Evolutionary conservation across 768 basidiomycete genomes (phyloP).

Genomic region (Leccinum broughii): DNA sequence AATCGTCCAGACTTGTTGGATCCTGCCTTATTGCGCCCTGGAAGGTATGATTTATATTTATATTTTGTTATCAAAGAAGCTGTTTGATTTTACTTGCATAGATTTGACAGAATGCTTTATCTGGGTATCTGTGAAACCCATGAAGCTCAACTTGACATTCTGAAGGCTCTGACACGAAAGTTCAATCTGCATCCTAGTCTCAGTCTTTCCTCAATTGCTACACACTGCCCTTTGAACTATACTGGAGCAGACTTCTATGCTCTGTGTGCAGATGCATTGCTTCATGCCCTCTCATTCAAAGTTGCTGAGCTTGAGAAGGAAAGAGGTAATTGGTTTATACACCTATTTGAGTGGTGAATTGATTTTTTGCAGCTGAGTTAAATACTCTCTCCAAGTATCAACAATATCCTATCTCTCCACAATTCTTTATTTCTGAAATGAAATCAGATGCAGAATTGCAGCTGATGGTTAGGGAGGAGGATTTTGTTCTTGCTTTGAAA

Average conservation of each 20-base stretch:
- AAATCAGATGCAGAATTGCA: conserved; percentile 67
- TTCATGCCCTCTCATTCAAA: conserved; percentile 90
- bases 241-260: conserved; percentile 99
- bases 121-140: conserved; percentile 89
- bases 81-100: conserved; percentile 29
- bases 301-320: conserved; percentile 75
- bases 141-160: conserved; percentile 79
- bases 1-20: conserved; percentile 93
- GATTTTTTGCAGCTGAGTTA: conserved; percentile 23
- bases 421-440: conserved; percentile 87
- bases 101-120: conserved; percentile 97
- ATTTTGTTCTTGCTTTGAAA: conserved; percentile 74
- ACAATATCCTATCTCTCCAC: conserved; percentile 72
- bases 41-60: conserved; percentile 52
- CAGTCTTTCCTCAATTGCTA: conserved; percentile 61
- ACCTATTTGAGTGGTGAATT: neutral
- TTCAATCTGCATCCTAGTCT: conserved; percentile 77
- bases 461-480: conserved; percentile 70
- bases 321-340: conserved; percentile 49
- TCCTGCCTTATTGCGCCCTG: conserved; percentile 84
- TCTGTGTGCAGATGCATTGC: conserved; percentile 92
- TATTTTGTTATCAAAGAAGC: neutral
- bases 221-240: conserved; percentile 85
- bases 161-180: conserved; percentile 89
- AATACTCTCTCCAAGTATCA: conserved; percentile 49